phyloP scores from a whole-genome alignment of 2,329 filamentous ascomycete genomes.

The Zymoseptoria crescenta region DNA sequence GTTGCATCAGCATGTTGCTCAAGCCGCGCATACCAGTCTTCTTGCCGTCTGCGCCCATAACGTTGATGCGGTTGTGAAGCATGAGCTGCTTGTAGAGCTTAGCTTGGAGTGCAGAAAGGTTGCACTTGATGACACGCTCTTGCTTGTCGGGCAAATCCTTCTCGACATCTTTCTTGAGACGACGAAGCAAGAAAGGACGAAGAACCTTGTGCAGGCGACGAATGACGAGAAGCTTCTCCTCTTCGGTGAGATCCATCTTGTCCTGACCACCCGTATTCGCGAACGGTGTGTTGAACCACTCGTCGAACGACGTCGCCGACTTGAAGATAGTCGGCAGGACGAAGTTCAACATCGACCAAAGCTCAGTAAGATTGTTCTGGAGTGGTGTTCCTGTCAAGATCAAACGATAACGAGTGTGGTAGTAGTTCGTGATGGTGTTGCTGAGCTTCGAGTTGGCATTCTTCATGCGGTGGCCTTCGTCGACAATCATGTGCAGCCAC shows the following conservation, averaged over 20 bases:
- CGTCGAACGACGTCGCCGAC: conserved; percentile 95
- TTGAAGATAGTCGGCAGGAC: conserved; percentile 98
- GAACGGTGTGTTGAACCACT: conserved; percentile 99
- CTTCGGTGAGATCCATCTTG: conserved; percentile 98
- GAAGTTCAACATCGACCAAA: conserved; percentile 98
- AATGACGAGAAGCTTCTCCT: conserved; percentile 98
- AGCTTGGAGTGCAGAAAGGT: conserved; percentile 87
- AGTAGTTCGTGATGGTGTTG: conserved; percentile 89
- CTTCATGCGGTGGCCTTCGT: conserved; percentile 99
- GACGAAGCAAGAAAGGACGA: conserved; percentile 90
- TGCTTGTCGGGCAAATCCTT: conserved; percentile 98
- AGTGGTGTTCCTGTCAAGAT: conserved; percentile 96
- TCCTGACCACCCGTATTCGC: conserved; percentile 97
- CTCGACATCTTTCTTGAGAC: conserved; percentile 98
- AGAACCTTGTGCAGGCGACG: conserved; percentile 96
- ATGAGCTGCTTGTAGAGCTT: conserved; percentile 97
- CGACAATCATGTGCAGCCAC: conserved; percentile 99
- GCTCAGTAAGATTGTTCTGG: conserved; percentile 90
- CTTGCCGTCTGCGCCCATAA: conserved; percentile 91
- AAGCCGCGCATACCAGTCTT: conserved; percentile 90
- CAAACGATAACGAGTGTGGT: conserved; percentile 86
- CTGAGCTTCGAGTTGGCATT: conserved; percentile 94
- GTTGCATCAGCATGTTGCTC: conserved; percentile 99
- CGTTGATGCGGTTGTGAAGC: conserved; percentile 86
- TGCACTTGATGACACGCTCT: conserved; percentile 98